Conservation (phyloP, 1,284 basidiomycete species). For the Peniophora sp. region DNA sequence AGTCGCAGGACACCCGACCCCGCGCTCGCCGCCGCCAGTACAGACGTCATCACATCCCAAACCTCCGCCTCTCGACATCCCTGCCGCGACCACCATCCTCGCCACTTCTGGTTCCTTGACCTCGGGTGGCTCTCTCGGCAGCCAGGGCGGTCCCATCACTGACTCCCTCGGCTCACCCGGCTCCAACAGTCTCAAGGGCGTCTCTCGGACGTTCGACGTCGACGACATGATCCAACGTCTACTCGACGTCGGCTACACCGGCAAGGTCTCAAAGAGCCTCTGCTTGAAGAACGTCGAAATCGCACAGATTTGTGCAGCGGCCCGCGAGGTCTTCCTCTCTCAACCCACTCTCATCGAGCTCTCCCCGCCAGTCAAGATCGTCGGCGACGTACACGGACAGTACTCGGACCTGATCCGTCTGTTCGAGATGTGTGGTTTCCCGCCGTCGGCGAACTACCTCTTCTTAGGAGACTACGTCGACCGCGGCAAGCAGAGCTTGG, state of each 20-base stretch:
- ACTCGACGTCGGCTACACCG: slow-evolving; percentile 94
- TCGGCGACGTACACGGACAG: slow-evolving; percentile 98
- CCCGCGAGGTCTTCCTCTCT: slow-evolving; percentile 91
- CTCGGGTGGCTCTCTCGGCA: slow-evolving; percentile 34
- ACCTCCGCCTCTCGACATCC: slow-evolving; percentile 65
- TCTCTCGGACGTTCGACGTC: slow-evolving; percentile 74
- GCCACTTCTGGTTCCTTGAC: slow-evolving; percentile 37
- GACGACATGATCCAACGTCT: slow-evolving; percentile 98
- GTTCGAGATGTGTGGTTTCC: slow-evolving; percentile 99
- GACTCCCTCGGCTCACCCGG: slow-evolving; percentile 27
- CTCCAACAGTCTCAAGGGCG: slow-evolving; percentile 47
- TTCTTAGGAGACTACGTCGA: slow-evolving; percentile 99
- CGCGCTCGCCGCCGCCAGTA: slow-evolving; percentile 19
- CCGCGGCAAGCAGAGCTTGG: slow-evolving; percentile 95
- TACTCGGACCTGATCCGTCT: slow-evolving; percentile 97
- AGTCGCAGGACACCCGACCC: slow-evolving; percentile 24
- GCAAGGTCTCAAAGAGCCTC: slow-evolving; percentile 95
- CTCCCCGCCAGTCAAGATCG: slow-evolving; percentile 97
- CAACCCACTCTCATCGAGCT: slow-evolving; percentile 98
- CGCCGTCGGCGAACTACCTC: slow-evolving; percentile 94
- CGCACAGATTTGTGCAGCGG: slow-evolving; percentile 91
- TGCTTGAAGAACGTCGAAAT: slow-evolving; percentile 98
- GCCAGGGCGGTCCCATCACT: slow-evolving; percentile 26
- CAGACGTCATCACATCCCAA: slow-evolving; percentile 21
- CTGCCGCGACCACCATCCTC: slow-evolving; percentile 64